Evolutionary conservation across 495 filamentous ascomycete genomes (phyloP).

Genomic region (Hypoxylon lenormandii): DNA sequence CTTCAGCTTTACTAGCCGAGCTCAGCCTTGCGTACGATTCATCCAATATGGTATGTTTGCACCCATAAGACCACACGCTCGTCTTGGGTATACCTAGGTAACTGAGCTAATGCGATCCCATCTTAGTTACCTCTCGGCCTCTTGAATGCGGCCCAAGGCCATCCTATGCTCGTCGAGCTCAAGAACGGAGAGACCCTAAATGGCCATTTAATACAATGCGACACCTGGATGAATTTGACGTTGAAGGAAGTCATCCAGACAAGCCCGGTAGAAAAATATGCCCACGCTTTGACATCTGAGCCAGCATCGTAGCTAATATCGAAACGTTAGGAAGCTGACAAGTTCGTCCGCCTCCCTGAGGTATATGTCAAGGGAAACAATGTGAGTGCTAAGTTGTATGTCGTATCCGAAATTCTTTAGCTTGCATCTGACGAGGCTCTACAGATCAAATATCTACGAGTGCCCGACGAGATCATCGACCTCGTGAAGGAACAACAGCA

Average conservation of each 20-base stretch:
- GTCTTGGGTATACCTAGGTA: background rate
- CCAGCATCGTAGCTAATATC: conserved; percentile 21
- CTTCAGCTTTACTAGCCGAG: conserved; percentile 6
- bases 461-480: conserved; percentile 95
- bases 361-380: conserved; percentile 98
- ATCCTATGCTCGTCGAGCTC: conserved; percentile 98
- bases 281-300: background rate
- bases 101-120: conserved; percentile 31
- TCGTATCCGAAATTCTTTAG: background rate
- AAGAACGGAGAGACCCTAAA: conserved; percentile 99
- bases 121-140: conserved; percentile 88
- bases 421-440: conserved; percentile 1
- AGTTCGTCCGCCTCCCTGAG: conserved; percentile 88
- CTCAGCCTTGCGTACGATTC: conserved; percentile 1
- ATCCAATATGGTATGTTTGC: conserved; percentile 36
- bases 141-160: conserved; percentile 93
- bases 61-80: background rate
- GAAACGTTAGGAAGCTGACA: conserved; percentile 78
- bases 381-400: conserved; percentile 62
- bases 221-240: conserved; percentile 99
- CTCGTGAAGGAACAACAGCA: conserved; percentile 91
- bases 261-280: conserved; percentile 68
- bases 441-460: conserved; percentile 97
- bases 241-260: conserved; percentile 98
- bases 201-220: conserved; percentile 92